Evolutionary conservation across 1,284 basidiomycete genomes (phyloP).

Genomic region (Pseudozyma tsukubaensis): DNA sequence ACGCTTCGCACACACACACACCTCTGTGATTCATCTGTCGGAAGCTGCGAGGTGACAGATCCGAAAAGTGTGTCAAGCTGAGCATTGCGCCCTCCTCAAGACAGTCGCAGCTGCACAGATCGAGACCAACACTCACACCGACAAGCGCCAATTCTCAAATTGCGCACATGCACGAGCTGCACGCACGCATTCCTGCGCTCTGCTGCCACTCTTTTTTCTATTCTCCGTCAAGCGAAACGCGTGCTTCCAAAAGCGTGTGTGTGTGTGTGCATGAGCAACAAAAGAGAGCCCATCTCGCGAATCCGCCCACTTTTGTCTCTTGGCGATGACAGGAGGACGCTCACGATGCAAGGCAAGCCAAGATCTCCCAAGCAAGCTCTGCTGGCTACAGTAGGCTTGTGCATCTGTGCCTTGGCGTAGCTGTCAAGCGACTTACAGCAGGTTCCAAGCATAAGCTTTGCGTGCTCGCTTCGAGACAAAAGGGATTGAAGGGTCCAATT

Average conservation of each 20-base stretch:
- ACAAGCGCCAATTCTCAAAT: too few species aligned
- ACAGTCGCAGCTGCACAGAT: conserved; percentile 13
- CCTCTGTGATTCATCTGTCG: too few species aligned
- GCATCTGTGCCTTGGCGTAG: too few species aligned
- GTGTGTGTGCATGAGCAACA: background rate
- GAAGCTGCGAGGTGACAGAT: conserved; percentile 5
- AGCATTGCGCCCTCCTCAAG: conserved; percentile 4
- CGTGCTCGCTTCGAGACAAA: too few species aligned
- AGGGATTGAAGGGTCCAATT: too few species aligned
- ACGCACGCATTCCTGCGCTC: conserved; percentile 4
- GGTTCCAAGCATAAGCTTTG: too few species aligned
- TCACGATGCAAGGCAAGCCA: too few species aligned
- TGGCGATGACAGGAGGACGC: too few species aligned
- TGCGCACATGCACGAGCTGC: conserved; percentile 1
- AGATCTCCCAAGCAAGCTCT: too few species aligned
- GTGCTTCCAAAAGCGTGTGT: background rate
- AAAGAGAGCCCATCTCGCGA: background rate
- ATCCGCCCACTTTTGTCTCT: background rate
- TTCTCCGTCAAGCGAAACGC: background rate
- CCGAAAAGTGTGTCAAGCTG: background rate
- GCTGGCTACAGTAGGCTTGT: too few species aligned
- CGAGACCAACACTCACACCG: conserved; percentile 28
- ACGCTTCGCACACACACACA: too few species aligned
- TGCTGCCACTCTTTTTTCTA: background rate
- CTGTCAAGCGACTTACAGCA: too few species aligned